Conservation (phyloP, 495 filamentous ascomycete species). For the Trichoderma gamsii region DNA sequence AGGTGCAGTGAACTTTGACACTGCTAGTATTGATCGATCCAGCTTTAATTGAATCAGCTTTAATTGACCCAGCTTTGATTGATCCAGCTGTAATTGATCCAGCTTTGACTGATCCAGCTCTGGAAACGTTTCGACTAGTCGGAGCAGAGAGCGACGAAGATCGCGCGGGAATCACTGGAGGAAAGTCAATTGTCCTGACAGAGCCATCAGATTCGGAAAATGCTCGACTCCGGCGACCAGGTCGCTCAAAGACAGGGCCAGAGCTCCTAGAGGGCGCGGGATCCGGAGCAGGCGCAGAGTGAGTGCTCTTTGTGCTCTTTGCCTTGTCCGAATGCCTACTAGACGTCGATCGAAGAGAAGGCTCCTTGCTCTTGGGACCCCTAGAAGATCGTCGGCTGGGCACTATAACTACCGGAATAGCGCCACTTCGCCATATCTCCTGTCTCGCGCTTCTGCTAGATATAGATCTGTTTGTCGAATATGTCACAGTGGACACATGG, state of each 20-base stretch:
- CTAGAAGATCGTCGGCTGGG: conserved; percentile 63
- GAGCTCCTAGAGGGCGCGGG: conserved; percentile 29
- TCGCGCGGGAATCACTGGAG: conserved; percentile 54
- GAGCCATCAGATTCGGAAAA: conserved; percentile 43
- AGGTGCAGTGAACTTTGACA: conserved; percentile 51
- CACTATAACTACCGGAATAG: conserved; percentile 65
- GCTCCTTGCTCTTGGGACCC: conserved; percentile 41
- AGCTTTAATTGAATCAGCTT: conserved; percentile 30
- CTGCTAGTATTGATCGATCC: conserved; percentile 62
- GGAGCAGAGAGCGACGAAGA: conserved; percentile 66
- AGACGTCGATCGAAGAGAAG: conserved; percentile 49
- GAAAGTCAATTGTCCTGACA: conserved; percentile 51
- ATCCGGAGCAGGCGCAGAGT: conserved; percentile 34
- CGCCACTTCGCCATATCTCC: conserved; percentile 49
- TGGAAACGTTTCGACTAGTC: conserved; percentile 61
- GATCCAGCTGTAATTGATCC: no score
- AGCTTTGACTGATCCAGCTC: conserved; percentile 44
- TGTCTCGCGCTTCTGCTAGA: conserved; percentile 48
- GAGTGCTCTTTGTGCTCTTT: conserved; percentile 37
- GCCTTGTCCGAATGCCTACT: conserved; percentile 44
- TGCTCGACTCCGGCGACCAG: conserved; percentile 35
- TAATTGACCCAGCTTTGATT: no score
- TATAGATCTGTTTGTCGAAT: conserved; percentile 41
- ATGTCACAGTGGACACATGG: conserved; percentile 49
- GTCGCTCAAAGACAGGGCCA: conserved; percentile 30